These are phyloP conservation scores for Phytophthora sansomeana DNA, from an alignment of 352 stramenopile species.

Conservation along the genomic window DNA sequence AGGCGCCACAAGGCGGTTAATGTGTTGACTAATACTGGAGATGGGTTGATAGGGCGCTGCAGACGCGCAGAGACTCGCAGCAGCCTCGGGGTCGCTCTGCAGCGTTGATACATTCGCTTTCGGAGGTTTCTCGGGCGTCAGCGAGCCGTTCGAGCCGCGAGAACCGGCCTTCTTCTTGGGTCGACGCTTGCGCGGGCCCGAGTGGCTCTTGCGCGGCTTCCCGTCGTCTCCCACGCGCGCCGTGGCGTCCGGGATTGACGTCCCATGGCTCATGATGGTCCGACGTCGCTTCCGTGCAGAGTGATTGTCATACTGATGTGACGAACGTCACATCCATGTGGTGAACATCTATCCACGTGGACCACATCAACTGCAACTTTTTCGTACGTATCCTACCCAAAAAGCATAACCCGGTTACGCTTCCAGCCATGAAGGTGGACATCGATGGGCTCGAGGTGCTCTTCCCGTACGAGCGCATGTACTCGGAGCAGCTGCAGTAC, in stretches of 20 bases:
- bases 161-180: constrained; percentile 62
- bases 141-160: not conserved
- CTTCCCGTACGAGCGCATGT: constrained; percentile 98
- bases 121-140: constrained; percentile 2
- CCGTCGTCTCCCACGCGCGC: constrained; percentile 9
- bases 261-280: constrained; percentile 37
- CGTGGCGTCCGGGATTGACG: constrained; percentile 21
- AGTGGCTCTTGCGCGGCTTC: constrained; percentile 51
- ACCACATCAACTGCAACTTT: not conserved
- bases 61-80: constrained; percentile 34
- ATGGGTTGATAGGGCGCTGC: constrained; percentile 48
- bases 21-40: not conserved
- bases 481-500: constrained; percentile 99
- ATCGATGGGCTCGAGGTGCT: constrained; percentile 98
- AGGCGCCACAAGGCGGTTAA: constrained; percentile 8
- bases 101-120: constrained; percentile 7
- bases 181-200: constrained; percentile 64
- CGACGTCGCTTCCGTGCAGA: not conserved
- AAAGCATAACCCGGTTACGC: not conserved
- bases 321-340: not conserved
- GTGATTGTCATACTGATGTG: not conserved
- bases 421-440: constrained; percentile 88
- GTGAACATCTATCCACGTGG: constrained; percentile 1
- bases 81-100: not conserved
- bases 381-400: not conserved